Evolutionary conservation across 2,329 filamentous ascomycete species (phyloP), one percentile per base, ranked within the genome.

Genomic region (Trichoderma simmonsii): DNA sequence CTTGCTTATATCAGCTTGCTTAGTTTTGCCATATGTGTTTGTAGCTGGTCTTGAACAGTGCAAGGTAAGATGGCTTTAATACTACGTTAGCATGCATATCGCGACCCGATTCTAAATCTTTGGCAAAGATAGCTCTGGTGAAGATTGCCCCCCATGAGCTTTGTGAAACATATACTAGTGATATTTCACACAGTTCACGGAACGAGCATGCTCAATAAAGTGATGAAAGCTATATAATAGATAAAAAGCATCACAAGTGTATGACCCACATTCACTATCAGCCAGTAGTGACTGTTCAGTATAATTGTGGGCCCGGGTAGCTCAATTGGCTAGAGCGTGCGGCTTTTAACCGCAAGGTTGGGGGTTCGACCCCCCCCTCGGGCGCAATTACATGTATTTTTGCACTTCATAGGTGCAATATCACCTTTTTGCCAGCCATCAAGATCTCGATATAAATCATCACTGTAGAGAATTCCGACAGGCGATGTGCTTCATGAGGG

Each of bases 271-370:
- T 14, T 54, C 48, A 54, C 48, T 54, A 24, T 21, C 21, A 54
- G 48, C 48, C 48, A 54, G 48, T 54, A 54, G 48, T 54, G 48
- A 51, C 9, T n/a, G 48, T 54, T 54, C 21, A 54, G 39, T 21
- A 54, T 54, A 54, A 24, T 54, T 54, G 48, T 54, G 21, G 21
- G 78, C 76, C 75, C 74, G 76, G 75, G 78, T 79, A 79, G 77
- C 77, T 79, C 77, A 79, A 79, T 79, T 76, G 78, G 77, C 73
- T 73, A 79, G 77, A 79, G 78, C 77, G 77, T 79, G 77, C 76
- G 78, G 76, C 77, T 79, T 78, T 79, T 79, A 76, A 79, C 77
- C 77, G 76, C 77, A 79, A 79, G 78, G 78, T 64, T 79, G 77
- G 75, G 77, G 77, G 78, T 79, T 79, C 78, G 78, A 79, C 70